phyloP scores from a whole-genome alignment of 2,329 filamentous ascomycete genomes.

The Diaporthe caulivora region DNA sequence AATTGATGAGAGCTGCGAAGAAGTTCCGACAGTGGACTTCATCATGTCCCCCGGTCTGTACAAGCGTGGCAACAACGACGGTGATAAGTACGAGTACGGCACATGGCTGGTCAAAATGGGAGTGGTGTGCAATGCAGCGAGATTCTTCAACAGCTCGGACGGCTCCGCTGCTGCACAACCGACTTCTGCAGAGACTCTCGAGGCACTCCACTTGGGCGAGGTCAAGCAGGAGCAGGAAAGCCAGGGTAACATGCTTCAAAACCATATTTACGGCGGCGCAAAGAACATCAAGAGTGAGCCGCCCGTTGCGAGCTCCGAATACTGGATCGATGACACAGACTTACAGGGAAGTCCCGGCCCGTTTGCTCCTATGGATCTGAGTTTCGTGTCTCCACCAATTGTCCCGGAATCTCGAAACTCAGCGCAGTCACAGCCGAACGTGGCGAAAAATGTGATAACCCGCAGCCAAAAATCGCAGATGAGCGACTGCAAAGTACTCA shows the following conservation, averaged over 20 bases:
- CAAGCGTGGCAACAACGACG: conserved; percentile 29
- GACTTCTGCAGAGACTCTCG: neutral
- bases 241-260: neutral
- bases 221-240: neutral
- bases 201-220: neutral
- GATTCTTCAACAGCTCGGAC: neutral
- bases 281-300: neutral
- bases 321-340: neutral
- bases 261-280: neutral
- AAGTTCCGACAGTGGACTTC: neutral
- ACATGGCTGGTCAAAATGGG: conserved; percentile 10
- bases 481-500: accelerated
- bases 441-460: neutral
- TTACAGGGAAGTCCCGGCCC: accelerated
- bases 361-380: neutral
- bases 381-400: neutral
- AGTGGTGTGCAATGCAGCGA: conserved; percentile 5
- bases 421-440: neutral
- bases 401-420: neutral
- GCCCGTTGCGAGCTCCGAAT: neutral
- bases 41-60: conserved; percentile 11
- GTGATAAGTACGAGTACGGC: neutral
- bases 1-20: neutral
- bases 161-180: neutral
- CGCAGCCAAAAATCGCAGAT: neutral